Evolutionary conservation across 352 stramenopile genomes (phyloP).

Genomic region (Phytophthora cryptogea): DNA sequence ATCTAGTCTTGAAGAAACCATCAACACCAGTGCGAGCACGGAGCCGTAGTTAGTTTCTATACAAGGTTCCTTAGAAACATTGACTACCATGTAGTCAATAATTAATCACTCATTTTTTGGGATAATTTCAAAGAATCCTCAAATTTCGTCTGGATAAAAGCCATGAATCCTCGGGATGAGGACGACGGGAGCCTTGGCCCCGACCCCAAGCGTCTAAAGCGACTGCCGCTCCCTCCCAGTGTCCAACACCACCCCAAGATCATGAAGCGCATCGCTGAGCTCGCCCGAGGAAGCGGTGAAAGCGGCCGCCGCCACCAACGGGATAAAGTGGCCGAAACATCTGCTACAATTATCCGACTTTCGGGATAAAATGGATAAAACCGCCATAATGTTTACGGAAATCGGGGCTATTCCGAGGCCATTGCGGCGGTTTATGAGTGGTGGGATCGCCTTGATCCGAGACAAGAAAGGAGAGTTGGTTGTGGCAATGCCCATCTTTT

Average conservation of each 20-base stretch:
- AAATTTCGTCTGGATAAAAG: no score
- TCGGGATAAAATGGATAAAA: constrained; percentile 5
- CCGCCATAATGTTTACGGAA: constrained; percentile 1
- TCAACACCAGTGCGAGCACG: no score
- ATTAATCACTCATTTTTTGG: no score
- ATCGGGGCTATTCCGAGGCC: not conserved
- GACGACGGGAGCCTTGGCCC: not conserved
- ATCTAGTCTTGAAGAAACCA: not conserved
- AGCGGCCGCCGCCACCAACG: constrained; percentile 3
- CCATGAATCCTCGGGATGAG: not conserved
- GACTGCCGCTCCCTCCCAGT: not conserved
- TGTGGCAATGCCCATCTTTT: not conserved
- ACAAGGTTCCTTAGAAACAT: no score
- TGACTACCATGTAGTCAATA: no score
- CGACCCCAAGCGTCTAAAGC: not conserved
- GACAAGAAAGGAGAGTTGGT: not conserved
- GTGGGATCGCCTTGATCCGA: not conserved
- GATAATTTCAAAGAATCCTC: no score
- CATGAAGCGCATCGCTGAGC: not conserved
- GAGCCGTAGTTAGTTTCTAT: no score
- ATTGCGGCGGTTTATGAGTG: not conserved
- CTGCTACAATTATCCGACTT: not conserved
- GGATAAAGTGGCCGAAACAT: not conserved
- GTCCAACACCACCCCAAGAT: not conserved
- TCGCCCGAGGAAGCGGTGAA: constrained; percentile 1